Evolutionary conservation across 2,329 filamentous ascomycete genomes (phyloP).

Genomic region (Phialocephala sp.): DNA sequence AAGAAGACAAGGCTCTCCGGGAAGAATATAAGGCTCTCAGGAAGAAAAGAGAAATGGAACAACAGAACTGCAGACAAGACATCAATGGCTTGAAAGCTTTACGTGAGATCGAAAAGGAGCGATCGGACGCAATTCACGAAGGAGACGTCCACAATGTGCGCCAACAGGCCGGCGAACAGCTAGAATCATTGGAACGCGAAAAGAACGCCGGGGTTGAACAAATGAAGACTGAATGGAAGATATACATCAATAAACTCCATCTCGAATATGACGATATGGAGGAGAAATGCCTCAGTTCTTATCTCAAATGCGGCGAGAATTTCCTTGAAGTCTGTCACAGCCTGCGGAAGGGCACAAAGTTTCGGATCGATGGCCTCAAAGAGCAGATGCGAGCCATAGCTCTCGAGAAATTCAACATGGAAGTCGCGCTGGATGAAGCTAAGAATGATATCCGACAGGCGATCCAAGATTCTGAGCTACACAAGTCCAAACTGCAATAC

Average conservation of each 20-base stretch:
- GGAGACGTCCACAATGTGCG: not conserved
- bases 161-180: not conserved
- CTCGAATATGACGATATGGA: not conserved
- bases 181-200: not conserved
- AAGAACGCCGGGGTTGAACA: not conserved
- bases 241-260: not conserved
- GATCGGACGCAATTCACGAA: not conserved
- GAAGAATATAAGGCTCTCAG: not conserved
- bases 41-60: not conserved
- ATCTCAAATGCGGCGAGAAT: not conserved
- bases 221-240: not conserved
- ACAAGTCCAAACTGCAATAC: not conserved
- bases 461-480: not conserved
- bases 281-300: not conserved
- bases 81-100: not conserved
- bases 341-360: not conserved
- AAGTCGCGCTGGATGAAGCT: not conserved
- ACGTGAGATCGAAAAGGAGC: not conserved
- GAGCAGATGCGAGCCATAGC: not conserved
- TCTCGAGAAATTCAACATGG: not conserved
- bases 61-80: not conserved
- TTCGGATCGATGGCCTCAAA: not conserved
- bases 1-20: not conserved
- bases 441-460: not conserved
- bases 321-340: not conserved